A percentile compares a stretch with the other conserved stretches of the same genome.
Evolutionary conservation across 306 rosid genomes (phyloP).

Genomic region (Prunus salicina): DNA sequence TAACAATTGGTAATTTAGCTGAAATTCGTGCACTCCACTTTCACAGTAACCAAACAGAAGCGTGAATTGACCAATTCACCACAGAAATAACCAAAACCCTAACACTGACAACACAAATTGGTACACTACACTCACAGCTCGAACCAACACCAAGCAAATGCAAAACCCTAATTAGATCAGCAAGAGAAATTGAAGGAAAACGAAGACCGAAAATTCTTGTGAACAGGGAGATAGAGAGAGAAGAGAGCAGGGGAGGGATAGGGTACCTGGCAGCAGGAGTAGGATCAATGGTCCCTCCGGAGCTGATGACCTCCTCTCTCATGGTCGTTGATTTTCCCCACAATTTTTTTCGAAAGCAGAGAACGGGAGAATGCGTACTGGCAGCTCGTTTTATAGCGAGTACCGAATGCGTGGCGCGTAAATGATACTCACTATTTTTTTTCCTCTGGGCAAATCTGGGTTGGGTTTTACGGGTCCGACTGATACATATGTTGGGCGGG

Average conservation of each 20-base stretch:
- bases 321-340: slow-evolving; percentile 15
- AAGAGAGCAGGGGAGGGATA: background rate
- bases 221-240: slow-evolving; percentile 16
- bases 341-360: background rate
- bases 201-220: background rate
- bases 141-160: slow-evolving; percentile 8
- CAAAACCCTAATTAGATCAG: slow-evolving; percentile 36
- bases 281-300: slow-evolving; percentile 81
- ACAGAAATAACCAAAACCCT: slow-evolving; percentile 16
- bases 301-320: slow-evolving; percentile 98
- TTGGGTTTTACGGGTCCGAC: background rate
- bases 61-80: slow-evolving; percentile 1
- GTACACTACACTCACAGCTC: slow-evolving; percentile 1
- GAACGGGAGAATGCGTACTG: background rate
- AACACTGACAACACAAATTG: background rate
- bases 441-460: background rate
- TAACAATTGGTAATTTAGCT: background rate
- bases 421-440: background rate
- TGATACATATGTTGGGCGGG: background rate
- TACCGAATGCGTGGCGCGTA: slow-evolving; percentile 17
- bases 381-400: background rate
- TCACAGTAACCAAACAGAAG: background rate
- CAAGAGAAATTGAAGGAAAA: slow-evolving; percentile 14
- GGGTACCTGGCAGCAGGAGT: slow-evolving; percentile 88
- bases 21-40: background rate